These are phyloP conservation scores for Kregervanrija fluxuum DNA, from an alignment of 805 yeast species.

Conservation along the genomic window DNA sequence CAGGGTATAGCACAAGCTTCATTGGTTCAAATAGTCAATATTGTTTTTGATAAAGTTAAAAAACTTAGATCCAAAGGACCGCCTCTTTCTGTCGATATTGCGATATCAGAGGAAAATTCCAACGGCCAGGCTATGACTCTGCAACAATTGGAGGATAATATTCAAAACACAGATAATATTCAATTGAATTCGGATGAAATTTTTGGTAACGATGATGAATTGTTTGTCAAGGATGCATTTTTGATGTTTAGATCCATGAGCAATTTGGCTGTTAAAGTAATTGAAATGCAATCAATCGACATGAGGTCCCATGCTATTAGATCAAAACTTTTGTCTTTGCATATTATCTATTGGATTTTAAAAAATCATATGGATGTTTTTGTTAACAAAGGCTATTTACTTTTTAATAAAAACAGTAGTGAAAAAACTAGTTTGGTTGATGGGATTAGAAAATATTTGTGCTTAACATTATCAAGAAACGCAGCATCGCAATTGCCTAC, in stretches of 20 bases:
- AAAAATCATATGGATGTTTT: conserved; percentile 82
- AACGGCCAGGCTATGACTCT: conserved; percentile 37
- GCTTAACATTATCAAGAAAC: conserved; percentile 78
- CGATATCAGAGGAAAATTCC: background rate
- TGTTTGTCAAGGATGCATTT: conserved; percentile 83
- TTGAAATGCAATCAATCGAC: conserved; percentile 71
- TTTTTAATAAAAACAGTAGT: conserved; percentile 42
- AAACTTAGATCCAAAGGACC: background rate
- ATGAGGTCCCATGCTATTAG: conserved; percentile 90
- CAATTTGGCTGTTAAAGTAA: conserved; percentile 75
- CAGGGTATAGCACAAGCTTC: conserved; percentile 96
- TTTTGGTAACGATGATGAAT: conserved; percentile 52
- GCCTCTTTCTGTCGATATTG: background rate
- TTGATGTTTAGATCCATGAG: conserved; percentile 92
- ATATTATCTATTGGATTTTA: conserved; percentile 78
- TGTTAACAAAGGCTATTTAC: conserved; percentile 47
- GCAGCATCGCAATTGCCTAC: conserved; percentile 90
- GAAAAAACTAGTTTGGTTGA: conserved; percentile 61
- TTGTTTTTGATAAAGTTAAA: conserved; percentile 67
- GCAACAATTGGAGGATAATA: conserved; percentile 46
- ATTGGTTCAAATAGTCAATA: conserved; percentile 80
- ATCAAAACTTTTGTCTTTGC: conserved; percentile 82
- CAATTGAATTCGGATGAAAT: conserved; percentile 39
- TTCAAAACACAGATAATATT: conserved; percentile 46
- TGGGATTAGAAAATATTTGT: conserved; percentile 77